Evolutionary conservation across 352 stramenopile genomes (phyloP), one percentile per base, ranked within the genome.

Genomic region (Pelagophyceae sp.): DNA sequence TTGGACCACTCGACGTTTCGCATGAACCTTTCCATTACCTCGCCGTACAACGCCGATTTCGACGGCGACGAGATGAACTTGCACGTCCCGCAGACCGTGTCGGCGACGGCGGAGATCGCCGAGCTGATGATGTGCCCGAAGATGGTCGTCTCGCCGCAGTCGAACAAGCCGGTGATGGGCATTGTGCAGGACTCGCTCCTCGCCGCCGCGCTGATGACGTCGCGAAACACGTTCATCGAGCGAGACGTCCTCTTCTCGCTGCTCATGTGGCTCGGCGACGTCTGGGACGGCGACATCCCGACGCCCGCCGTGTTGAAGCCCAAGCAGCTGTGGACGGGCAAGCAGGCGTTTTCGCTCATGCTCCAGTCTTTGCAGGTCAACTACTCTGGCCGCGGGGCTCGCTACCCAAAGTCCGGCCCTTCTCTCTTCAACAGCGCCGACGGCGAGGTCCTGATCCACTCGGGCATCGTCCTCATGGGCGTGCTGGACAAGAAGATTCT

Each of bases 51-150:
- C 84, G 96, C 96, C 77, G 96, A 99, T 91, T 99, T 99, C 81
- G 96, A 99, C 89, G 96, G 96, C 70, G 96, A 99, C 82, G 96
- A 99, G 85, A 99, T 99, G 96, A 99, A 99, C 85, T 87, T 99
- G 76, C 87, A 91, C 77, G 86, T 90, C 54, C 94, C 93, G 54
- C 96, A 99, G 87, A 97, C 92, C n/a, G 88, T 99, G 77, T 91
- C 95, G 40, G 96, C 96, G 74, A 89, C 93, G 78, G 95, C 96
- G 25, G 96, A 99, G 85, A 93, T 93, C 11, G 92, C 98, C 81
- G 88, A 98, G 76, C 90, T 99, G 76, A 99, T 99, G 95, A 96
- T 98, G 87, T 95, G 97, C 82, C 93, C 97, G 78, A 94, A 97
- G 82, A 95, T 98, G 77, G 96, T 99, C 80, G 96, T 99, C 64